Evolutionary conservation across 148 eudicot species (phyloP), one percentile per base, ranked within the genome.

Genomic region (Pharnaceum exiguum): DNA sequence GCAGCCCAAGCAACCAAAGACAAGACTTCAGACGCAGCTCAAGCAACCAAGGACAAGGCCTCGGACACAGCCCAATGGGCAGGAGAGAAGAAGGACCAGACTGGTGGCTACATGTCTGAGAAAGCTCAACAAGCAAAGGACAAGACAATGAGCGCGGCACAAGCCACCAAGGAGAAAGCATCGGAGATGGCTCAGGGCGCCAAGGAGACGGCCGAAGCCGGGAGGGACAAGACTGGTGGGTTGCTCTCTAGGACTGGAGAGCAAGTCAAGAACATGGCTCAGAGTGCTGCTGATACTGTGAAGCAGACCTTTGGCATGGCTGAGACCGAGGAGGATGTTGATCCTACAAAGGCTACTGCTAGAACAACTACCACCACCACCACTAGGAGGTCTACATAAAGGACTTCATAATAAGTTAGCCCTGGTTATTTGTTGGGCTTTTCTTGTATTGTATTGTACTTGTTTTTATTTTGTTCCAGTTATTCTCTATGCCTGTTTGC

Each of bases 271-370:
- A 69, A 61, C 37, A 71, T 81, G 87, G 96, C 96, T 19, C 71
- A 74, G 22, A 82, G 85, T 5, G 89, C 94, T 16, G 75, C 80
- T 45, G 89, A 82, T 1, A 78, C 83, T 13, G 89, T 80, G 23
- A 85, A 78, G 66, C 51, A 72, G 1, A 80, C 89, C 10, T 78
- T 85, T 29, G 94, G 94, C 1, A 77, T 81, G 86, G 83, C 50
- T 26, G 79, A 65, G 0, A 28, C 55, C 0, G 75, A 57, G 0
- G 73, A 46, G 9, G 62, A 53, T 0, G 56, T n/a, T 23, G 47
- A 66, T 7, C 49, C 35, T 2, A 3, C 23, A 12, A 25, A n/a
- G 46, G n/a, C 28, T 0, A 39, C 22, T 1, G 6, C 10, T 36
- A 38, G 27, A 4, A 67, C 65, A 24, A 51, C 46, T 2, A 60